Conservation (phyloP, 2,329 filamentous ascomycete genomes). For the Colletotrichum somersetense region DNA sequence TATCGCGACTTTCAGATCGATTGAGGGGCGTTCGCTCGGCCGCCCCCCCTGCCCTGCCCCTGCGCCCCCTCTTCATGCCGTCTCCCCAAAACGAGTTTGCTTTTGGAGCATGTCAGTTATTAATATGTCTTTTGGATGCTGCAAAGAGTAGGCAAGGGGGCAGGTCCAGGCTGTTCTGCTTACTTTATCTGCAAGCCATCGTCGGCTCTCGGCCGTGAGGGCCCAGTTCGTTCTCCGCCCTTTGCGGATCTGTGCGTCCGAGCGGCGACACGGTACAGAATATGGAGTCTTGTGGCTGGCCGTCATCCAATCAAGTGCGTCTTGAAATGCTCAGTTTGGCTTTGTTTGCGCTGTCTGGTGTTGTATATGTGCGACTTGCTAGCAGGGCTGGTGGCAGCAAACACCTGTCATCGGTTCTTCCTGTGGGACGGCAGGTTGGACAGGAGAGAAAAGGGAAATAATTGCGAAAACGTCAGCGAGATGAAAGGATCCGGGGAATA, state of each 20-base stretch:
- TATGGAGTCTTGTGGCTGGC: background rate
- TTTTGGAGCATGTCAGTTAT: background rate
- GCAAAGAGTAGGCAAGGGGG: background rate
- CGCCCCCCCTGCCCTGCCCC: background rate
- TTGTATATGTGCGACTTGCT: background rate
- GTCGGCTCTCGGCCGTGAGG: background rate
- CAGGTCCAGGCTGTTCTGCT: background rate
- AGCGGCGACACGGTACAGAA: background rate
- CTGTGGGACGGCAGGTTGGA: background rate
- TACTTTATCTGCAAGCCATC: background rate
- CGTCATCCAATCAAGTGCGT: background rate
- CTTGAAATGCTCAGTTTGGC: background rate
- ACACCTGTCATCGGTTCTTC: background rate
- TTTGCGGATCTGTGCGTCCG: background rate
- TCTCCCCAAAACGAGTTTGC: background rate
- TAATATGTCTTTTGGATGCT: too few relatives aligned
- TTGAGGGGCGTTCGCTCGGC: background rate
- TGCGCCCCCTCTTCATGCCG: background rate
- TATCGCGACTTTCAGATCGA: background rate
- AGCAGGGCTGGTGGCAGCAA: conserved; percentile 12
- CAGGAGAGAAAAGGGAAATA: background rate
- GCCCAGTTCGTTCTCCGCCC: background rate
- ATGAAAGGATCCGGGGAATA: background rate
- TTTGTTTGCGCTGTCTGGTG: background rate
- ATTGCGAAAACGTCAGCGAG: background rate